Evolutionary conservation across 176 grass and related monocot genomes (phyloP), one percentile per base, ranked within the genome.

Genomic region (Aegilops umbellulata): DNA sequence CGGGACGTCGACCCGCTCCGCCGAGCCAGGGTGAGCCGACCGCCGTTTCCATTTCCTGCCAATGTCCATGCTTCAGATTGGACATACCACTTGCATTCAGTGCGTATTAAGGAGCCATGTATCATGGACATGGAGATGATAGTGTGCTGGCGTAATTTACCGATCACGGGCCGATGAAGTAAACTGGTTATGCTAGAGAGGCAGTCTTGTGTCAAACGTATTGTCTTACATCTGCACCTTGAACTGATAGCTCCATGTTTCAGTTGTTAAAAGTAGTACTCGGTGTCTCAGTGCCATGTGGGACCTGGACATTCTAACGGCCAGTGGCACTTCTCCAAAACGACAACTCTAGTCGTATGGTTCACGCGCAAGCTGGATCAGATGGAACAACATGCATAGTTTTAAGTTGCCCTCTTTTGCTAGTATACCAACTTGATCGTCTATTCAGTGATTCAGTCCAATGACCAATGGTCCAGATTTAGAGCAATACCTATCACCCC

Each of bases 1-100:
- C 87, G 90, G 19, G 96, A 98, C 79, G 90, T 98, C 58, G 75
- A 98, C 49, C 90, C 96, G 26, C 90, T 94, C 57, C 83, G 69
- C 53, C 80, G 96, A 86, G 93, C 96, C 60, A 98, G 93, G 86
- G 96, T 98, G 73, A 87, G 89, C 44, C 1, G 2, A 1, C 22
- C n/a, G 14, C 63, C 27, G n/a, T 29, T 85, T 67, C 29, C 17
- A 27, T 61, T 5, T 44, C 7, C 24, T 41, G 29, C 29, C 35
- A 41, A 10, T 41, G 2, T 41, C 39, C 44, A 46, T 46, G 46
- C 15, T 49, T 49, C 46, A 49, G 5, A 3, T 49, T 5, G 13
- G 13, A 49, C 46, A 47, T 15, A 46, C 44, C 4, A 1, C 44
- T 46, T 46, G 3, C 44, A 46, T 46, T 46, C 12, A 46, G 44